Evolutionary conservation across 176 grass and related monocot species (phyloP).

Genomic region (Paspalum notatum): DNA sequence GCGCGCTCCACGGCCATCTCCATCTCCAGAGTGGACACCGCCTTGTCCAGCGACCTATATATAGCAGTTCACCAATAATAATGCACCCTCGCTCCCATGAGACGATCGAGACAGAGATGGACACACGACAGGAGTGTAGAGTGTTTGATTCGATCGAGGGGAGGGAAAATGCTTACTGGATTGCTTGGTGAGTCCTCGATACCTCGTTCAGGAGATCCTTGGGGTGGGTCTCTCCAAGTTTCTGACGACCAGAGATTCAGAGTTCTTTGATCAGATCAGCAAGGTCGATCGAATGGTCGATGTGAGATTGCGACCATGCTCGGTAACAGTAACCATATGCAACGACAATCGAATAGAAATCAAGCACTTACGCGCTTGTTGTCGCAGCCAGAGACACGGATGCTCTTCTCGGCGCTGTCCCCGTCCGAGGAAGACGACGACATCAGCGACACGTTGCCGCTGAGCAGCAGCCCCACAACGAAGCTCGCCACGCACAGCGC

Average conservation of each 20-base stretch:
- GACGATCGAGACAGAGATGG: background rate
- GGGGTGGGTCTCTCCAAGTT: conserved; percentile 49
- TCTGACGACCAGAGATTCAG: conserved; percentile 36
- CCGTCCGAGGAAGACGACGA: background rate
- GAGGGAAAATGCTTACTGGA: conserved; percentile 52
- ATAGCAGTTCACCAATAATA: background rate
- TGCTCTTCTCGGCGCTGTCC: conserved; percentile 16
- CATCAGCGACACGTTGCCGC: conserved; percentile 43
- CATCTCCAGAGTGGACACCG: conserved; percentile 75
- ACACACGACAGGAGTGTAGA: no score
- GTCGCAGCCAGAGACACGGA: conserved; percentile 44
- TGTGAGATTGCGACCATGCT: no score
- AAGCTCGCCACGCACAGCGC: conserved; percentile 65
- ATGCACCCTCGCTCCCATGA: background rate
- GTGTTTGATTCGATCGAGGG: background rate
- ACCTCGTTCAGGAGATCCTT: conserved; percentile 69
- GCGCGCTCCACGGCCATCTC: conserved; percentile 65
- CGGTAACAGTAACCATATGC: no score
- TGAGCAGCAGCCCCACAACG: conserved; percentile 59
- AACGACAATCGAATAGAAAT: no score
- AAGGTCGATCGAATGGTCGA: no score
- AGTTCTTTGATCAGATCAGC: background rate
- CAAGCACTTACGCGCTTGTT: conserved; percentile 56
- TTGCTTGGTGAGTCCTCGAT: conserved; percentile 70
- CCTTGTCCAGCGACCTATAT: conserved; percentile 73